Base-by-base conservation (phyloP, 148 eudicot species). In the Selenicereus undatus region DNA sequence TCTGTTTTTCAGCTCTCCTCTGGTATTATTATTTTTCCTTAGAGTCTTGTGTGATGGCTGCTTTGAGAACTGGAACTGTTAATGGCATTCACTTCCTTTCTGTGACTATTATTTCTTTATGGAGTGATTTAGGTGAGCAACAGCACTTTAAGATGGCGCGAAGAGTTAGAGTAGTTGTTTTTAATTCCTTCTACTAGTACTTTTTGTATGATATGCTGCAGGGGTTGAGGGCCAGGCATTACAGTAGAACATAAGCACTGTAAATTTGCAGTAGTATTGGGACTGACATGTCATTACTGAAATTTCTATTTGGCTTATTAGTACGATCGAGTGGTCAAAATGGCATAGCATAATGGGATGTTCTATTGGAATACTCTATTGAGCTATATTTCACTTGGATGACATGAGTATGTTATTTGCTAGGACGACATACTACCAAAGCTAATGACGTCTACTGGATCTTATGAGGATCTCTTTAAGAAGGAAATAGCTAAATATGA, bases 351-450 rank as follows among this genome's bases (percentile, higher is more conserved):
- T 36, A 58, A 58, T 45, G 18, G 43, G 64, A 30, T 73, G 73
- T 27, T 78, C 50, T 7, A 24, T 73, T 20, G 24, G 39, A 45
- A 60, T 29, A 56, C 42, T 77, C 26, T 75, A 30, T 45, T 74
- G 6, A 8, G 4, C 52, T 24, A 9, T 69, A 12, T 2, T 10
- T 29, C 18, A 32, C 65, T 65, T 77, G 58, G 58, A 45, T 88
- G 43, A 77, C 80, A 76, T 80, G 24, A 26, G 35, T 39, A 14
- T 84, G 32, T 76, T 30, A 80, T 78, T 62, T 65, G 43, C 76
- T 82, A 96, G 99, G 99, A 94, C 89, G 98, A 96, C 86, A 91
- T 96, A 78, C 92, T 94, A 43, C 98, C 99, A 64, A 96, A 96
- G 88, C 87, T 94, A 87, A 96, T 96, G 99, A 89, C 97, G 20